Percentiles rank a stretch among this genome's conserved stretches.
These are phyloP conservation scores for Ustilago xerochloae DNA, from an alignment of 1,284 basidiomycete genomes.

Conservation along the genomic window DNA sequence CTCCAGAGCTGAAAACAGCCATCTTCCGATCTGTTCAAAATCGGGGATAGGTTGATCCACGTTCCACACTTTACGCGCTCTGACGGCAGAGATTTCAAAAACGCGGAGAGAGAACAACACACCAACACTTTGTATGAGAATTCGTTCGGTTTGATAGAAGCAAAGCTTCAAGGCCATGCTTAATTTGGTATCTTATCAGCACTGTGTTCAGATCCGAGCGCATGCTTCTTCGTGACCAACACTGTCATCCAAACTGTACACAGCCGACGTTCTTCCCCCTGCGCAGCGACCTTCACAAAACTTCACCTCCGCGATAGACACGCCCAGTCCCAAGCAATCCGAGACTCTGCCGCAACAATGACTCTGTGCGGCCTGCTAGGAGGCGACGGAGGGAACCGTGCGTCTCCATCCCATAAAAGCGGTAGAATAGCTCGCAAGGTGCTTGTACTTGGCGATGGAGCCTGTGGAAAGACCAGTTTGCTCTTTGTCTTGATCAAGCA, in stretches of 20 bases:
- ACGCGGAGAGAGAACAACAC: slow-evolving; percentile 1
- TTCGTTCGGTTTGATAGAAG: background rate
- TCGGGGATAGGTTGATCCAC: slow-evolving; percentile 9
- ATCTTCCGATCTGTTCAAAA: no score
- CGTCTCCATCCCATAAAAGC: background rate
- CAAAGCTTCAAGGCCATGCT: background rate
- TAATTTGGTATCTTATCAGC: background rate
- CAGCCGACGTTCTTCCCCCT: no score
- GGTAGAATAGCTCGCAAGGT: slow-evolving; percentile 74
- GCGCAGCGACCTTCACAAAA: no score
- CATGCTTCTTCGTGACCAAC: no score
- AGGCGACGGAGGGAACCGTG: background rate
- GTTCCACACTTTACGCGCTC: slow-evolving; percentile 9
- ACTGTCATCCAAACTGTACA: no score
- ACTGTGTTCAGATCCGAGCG: no score
- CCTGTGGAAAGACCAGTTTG: slow-evolving; percentile 48
- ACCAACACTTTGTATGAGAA: slow-evolving; percentile 9
- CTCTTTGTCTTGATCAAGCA: slow-evolving; percentile 44
- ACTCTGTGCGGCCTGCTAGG: slow-evolving; percentile 19
- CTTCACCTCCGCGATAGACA: background rate
- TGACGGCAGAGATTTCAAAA: background rate
- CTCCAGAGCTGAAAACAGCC: no score
- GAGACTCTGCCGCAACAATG: slow-evolving; percentile 11
- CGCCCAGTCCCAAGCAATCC: background rate
- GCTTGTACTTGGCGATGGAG: slow-evolving; percentile 80